Base-by-base conservation (phyloP, 352 stramenopile genomes). In the Phytophthora podocarpi region DNA sequence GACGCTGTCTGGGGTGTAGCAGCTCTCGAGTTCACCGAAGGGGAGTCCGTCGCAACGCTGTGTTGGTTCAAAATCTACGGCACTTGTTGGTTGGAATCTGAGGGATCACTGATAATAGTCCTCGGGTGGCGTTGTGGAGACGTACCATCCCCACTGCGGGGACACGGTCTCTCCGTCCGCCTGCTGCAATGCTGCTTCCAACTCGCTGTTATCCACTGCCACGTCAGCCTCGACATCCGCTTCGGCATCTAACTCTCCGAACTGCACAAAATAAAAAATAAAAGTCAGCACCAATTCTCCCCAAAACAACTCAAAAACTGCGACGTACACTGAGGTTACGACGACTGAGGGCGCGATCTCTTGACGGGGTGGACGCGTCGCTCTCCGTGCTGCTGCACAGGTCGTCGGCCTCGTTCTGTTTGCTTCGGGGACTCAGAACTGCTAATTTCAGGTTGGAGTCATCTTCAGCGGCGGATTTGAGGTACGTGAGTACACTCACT, bases 61-160 rank as follows among this genome's bases (percentile, higher is more conserved):
- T 12, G 20, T 30, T 54, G 45, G 31, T 28, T 62, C 49, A 59
- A 74, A 70, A 66, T 59, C 50, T 59, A 67, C 49, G 57, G 45
- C 57, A 72, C 63, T 61, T 64, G 40, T 32, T 59, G 36, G 28
- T 45, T 32, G 8, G 24, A 42, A 10, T 34, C 27, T 36, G 23
- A 16, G 26, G n/a, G 59, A 42, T 56, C 64, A 79, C 8, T 63
- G 37, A 59, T 91, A 91, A 56, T 89, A 78, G 42, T 93, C 84
- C 28, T 91, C 82, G 15, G 84, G 84, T 3, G 84, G 84, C 5
- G 84, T 93, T 15, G 76, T 90, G 21, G 84, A 93, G 30, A 93
- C 84, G 53, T 93, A 93, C 84, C 84, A 93, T 23, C 84, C 84
- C 84, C 84, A 93, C 36, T 91, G 81, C 1, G 84, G 84, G 8